Percentiles rank a stretch among this genome's conserved stretches.
phyloP scores from a whole-genome alignment of 1,284 basidiomycete species.

The Ceratorhiza oryzae-sativae region DNA sequence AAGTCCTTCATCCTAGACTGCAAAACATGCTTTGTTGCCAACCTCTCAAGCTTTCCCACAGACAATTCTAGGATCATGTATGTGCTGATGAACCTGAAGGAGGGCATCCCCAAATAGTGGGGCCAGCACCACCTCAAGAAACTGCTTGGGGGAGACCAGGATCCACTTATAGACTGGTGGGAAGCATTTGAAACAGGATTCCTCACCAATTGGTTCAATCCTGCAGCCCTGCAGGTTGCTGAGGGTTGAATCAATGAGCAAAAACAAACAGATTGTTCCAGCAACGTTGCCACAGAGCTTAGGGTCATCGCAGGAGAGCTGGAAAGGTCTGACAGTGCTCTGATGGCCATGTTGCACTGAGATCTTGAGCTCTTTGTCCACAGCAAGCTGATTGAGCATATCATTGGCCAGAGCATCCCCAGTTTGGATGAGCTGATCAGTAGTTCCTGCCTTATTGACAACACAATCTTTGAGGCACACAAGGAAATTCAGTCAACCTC shows the following conservation, averaged over 20 bases:
- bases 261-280: not conserved
- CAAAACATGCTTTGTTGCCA: not conserved
- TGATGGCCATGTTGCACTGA: not conserved
- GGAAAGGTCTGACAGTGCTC: not conserved
- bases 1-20: not conserved
- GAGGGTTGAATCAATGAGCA: not conserved
- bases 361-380: not conserved
- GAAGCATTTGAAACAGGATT: not conserved
- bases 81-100: conserved; percentile 21
- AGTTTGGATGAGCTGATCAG: not conserved
- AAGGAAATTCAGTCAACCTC: not conserved
- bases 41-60: not conserved
- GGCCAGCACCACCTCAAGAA: conserved; percentile 2
- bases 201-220: not conserved
- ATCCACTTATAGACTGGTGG: not conserved
- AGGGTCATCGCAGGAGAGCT: not conserved
- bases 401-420: not conserved
- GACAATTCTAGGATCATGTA: conserved; percentile 8
- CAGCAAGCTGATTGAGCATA: not conserved
- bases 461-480: conserved; percentile 3
- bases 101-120: not conserved
- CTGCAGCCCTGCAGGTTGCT: not conserved
- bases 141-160: not conserved
- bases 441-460: not conserved
- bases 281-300: not conserved